phyloP scores from a whole-genome alignment of 2,329 filamentous ascomycete genomes.

The Aureobasidium leucospermi region DNA sequence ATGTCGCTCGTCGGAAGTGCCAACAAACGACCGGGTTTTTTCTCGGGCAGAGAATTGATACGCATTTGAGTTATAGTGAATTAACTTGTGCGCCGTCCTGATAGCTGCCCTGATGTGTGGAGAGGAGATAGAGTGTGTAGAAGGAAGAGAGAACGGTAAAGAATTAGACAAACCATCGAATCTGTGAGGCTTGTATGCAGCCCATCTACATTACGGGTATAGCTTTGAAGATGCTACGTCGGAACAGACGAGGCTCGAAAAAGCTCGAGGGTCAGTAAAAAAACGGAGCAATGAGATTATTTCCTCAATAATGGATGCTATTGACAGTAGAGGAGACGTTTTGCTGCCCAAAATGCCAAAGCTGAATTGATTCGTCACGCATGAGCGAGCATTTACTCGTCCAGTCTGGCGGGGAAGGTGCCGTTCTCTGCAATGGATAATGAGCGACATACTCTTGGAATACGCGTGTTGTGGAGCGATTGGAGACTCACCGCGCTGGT shows the following conservation, averaged over 20 bases:
- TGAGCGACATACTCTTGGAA: background rate
- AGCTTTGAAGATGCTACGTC: background rate
- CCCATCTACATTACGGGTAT: background rate
- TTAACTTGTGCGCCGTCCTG: conserved; percentile 12
- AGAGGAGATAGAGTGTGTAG: background rate
- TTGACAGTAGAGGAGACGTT: conserved; percentile 5
- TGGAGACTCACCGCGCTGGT: conserved; percentile 72
- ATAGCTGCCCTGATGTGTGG: conserved; percentile 7
- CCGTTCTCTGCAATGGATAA: conserved; percentile 39
- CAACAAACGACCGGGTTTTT: background rate
- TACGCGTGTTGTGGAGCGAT: background rate
- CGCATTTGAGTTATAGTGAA: conserved; percentile 11
- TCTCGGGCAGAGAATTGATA: conserved; percentile 13
- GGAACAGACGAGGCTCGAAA: background rate
- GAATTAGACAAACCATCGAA: background rate
- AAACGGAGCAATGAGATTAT: conserved; percentile 2
- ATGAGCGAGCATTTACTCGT: conserved; percentile 31
- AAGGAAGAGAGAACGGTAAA: background rate
- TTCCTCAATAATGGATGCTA: conserved; percentile 12
- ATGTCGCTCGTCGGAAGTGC: conserved; percentile 8
- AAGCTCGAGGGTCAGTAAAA: background rate
- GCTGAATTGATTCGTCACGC: background rate
- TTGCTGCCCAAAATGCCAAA: background rate
- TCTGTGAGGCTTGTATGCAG: too few species aligned
- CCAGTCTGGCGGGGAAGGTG: conserved; percentile 47